A percentile compares a stretch with the other conserved stretches of the same genome.
Conservation (phyloP, 495 filamentous ascomycete genomes). For the Aspergillus nidulans region DNA sequence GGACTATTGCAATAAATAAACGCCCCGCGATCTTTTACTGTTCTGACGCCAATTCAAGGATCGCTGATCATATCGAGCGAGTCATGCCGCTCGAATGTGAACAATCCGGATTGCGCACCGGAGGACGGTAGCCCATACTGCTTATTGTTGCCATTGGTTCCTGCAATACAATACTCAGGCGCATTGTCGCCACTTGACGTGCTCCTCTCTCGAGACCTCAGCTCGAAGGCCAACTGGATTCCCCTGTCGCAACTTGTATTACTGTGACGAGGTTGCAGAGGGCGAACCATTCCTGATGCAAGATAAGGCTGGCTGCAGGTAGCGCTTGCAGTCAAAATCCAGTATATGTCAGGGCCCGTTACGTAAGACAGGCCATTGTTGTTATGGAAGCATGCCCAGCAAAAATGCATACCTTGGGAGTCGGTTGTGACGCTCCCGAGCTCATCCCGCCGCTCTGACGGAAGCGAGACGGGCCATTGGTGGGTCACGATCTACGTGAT, state of each 20-base stretch:
- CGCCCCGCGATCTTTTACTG: too few species aligned
- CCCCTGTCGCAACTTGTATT: not conserved
- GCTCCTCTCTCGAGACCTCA: not conserved
- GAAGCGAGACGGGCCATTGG: not conserved
- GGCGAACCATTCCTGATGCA: not conserved
- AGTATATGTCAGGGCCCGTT: not conserved
- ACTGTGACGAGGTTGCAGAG: not conserved
- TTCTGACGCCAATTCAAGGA: too few species aligned
- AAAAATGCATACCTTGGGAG: not conserved
- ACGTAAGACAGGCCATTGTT: not conserved
- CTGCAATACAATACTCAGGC: too few species aligned
- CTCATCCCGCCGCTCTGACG: not conserved
- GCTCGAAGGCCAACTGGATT: not conserved
- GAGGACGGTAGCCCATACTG: too few species aligned
- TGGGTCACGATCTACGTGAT: not conserved
- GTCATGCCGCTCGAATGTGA: too few species aligned
- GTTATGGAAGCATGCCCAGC: not conserved
- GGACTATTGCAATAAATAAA: not conserved
- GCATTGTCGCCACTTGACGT: too few species aligned
- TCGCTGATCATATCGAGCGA: too few species aligned
- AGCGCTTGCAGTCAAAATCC: not conserved
- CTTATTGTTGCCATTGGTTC: too few species aligned
- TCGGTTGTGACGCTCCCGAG: not conserved
- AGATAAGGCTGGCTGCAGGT: not conserved
- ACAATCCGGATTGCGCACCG: too few species aligned